Base-by-base conservation (phyloP, 495 filamentous ascomycete species). In the Hypoxylon fragiforme region DNA sequence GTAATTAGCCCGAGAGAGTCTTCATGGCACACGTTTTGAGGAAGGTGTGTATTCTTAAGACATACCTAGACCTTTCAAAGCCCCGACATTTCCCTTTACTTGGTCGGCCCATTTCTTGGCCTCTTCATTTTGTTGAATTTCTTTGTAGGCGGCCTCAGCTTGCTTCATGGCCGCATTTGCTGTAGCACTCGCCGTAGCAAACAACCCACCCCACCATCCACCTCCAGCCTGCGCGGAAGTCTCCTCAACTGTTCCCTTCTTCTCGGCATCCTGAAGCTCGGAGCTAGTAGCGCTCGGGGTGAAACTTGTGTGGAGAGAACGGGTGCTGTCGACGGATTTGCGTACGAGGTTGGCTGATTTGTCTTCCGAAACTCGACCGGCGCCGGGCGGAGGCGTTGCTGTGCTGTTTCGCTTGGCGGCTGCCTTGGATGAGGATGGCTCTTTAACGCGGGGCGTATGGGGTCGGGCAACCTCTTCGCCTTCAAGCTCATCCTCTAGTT, bases 31-130 rank as follows among this genome's bases (percentile, higher is more conserved):
- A 16, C 24, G 15, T 26, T 7, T 43, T 41, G 21, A 9, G 15
- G 22, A 26, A 20, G 1, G 21, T n/a, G 22, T 32, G 16, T 40
- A 14, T 34, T n/a, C 50, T 34, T n/a, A n/a, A 66, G 7, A 54
- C 78, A 45, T 82, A 97, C 94, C 88, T 40, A 96, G 75, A 35
- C 88, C 90, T 39, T 79, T 80, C 9, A 98, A 68, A 22, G 84
- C 88, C 22, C 87, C 89, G 15, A 95, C 90, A 69, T 97, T 97
- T 35, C 91, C 92, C 67, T 86, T 87, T 32, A 97, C 88, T 66
- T 97, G 92, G 50, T 92, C 87, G 4, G 91, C 94, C 94, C 94
- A 97, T 70, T 87, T 85, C 72, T 91, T 89, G 32, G 92, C 94
- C 68, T 98, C 94, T 71, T 98, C 91, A 52, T 96, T 96, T 63